Conservation (phyloP, 1,284 basidiomycete species). For the Cryptococcus hybrid region DNA sequence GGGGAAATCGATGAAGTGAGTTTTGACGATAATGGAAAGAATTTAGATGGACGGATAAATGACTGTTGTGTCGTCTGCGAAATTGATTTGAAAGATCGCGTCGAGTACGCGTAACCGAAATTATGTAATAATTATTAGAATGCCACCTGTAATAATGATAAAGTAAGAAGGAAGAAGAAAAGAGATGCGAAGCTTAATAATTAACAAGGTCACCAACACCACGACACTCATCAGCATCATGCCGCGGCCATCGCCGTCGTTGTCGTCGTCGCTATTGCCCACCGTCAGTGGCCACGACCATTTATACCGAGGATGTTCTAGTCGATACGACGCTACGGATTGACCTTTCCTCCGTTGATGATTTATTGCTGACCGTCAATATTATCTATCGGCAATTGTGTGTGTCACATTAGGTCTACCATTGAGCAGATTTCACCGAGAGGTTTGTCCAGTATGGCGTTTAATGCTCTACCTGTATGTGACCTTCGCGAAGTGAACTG, state of each 20-base stretch:
- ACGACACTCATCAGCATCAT: too few relatives aligned
- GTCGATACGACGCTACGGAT: too few relatives aligned
- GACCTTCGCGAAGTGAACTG: too few relatives aligned
- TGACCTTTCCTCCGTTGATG: too few relatives aligned
- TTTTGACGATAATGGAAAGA: not conserved
- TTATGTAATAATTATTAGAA: not conserved
- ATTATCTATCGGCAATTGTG: too few relatives aligned
- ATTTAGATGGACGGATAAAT: conserved; percentile 1
- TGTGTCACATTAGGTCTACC: too few relatives aligned
- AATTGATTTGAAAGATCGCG: not conserved
- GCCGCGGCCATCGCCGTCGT: too few relatives aligned
- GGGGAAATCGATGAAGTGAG: conserved; percentile 19
- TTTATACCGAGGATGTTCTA: not conserved
- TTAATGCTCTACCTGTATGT: conserved; percentile 11
- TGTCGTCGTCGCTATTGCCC: not conserved
- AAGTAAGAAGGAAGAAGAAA: not conserved
- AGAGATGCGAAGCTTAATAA: too few relatives aligned
- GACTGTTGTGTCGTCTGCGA: not conserved
- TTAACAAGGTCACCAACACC: too few relatives aligned
- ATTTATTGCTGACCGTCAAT: too few relatives aligned
- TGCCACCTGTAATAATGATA: not conserved
- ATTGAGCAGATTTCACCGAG: too few relatives aligned
- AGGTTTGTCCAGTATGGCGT: not conserved
- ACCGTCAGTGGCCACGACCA: not conserved
- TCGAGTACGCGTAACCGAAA: not conserved